Base-by-base conservation (phyloP, 306 rosid genomes). In the Hippophae rhamnoides region DNA sequence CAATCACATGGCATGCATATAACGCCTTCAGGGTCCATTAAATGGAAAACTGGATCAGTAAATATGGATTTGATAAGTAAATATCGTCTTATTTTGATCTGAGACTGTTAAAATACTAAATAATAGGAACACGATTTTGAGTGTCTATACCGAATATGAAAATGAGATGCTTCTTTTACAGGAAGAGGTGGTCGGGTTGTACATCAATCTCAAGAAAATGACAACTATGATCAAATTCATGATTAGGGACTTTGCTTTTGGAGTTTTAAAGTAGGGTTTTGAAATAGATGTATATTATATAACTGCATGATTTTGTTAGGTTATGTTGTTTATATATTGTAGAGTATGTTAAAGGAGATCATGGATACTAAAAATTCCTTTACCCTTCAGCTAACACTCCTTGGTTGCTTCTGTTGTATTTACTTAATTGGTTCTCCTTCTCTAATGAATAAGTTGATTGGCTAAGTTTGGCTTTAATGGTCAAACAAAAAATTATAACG, bases 51-150 rank as follows among this genome's bases (percentile, higher is more conserved):
- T 18, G 80, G 73, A 58, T 81, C 69, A 38, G 58, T 66, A 25
- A 84, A 74, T 58, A 87, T 71, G 61, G 97, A 82, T 13, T 72
- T 90, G 63, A 59, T 94, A 72, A 95, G 95, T 82, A 82, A 43
- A 10, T 11, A 62, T 57, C 51, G 54, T 63, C 23, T 23, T 41
- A n/a, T 54, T 46, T 18, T 18, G 18, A 18, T 18, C 0, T 18
- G 18, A 18, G 18, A 18, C 0, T 18, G 18, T 18, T 18, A 18
- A 18, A 18, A 18, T 18, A 18, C 18, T 18, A 18, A 18, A 18
- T 18, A 18, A 18, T 18, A 18, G 18, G 18, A 18, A 18, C 18
- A 18, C 0, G 0, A 18, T 18, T 18, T 18, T 18, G 18, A 18
- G 18, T 18, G 0, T 18, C 0, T 18, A 18, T 18, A 18, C 18